A percentile compares a stretch with the other conserved stretches of the same genome.
Conservation (phyloP, 495 filamentous ascomycete genomes). For the Penicillium malachiteum region DNA sequence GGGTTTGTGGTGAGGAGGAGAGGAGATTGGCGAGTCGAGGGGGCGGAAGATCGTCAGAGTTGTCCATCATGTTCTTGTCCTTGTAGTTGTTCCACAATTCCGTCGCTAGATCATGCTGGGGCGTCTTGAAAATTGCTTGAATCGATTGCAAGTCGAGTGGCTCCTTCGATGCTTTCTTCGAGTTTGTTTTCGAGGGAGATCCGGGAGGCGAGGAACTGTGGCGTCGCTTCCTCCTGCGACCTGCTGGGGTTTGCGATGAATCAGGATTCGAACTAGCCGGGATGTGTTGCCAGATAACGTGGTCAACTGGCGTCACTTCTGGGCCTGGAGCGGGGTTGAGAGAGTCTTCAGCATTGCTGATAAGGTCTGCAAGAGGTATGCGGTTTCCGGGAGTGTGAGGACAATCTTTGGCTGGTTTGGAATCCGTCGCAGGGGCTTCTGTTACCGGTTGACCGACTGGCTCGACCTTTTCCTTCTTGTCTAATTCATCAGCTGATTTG, state of each 20-base stretch:
- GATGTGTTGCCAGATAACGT: conserved; percentile 67
- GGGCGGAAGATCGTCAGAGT: conserved; percentile 40
- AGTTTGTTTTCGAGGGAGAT: conserved; percentile 58
- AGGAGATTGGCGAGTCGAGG: conserved; percentile 62
- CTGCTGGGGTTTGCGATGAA: conserved; percentile 46
- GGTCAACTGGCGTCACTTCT: conserved; percentile 65
- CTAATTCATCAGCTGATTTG: conserved; percentile 21
- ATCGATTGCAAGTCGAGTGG: conserved; percentile 51
- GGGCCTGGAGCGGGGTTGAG: conserved; percentile 36
- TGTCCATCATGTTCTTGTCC: conserved; percentile 44
- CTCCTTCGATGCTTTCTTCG: conserved; percentile 41
- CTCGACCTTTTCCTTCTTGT: conserved; percentile 9
- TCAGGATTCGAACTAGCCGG: conserved; percentile 46
- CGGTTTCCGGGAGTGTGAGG: conserved; percentile 73
- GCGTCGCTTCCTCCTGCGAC: conserved; percentile 65
- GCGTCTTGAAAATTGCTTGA: conserved; percentile 63
- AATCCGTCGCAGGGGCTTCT: conserved; percentile 17
- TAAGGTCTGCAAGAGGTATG: conserved; percentile 75
- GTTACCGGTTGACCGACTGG: not conserved
- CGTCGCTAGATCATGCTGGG: conserved; percentile 75
- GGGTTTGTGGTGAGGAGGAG: conserved; percentile 69
- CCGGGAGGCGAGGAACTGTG: conserved; percentile 79
- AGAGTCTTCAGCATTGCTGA: conserved; percentile 67
- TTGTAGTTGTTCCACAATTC: conserved; percentile 87
- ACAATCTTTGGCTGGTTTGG: conserved; percentile 45